phyloP scores from a whole-genome alignment of 169 alveolate species.

The Plasmodium fragile region DNA sequence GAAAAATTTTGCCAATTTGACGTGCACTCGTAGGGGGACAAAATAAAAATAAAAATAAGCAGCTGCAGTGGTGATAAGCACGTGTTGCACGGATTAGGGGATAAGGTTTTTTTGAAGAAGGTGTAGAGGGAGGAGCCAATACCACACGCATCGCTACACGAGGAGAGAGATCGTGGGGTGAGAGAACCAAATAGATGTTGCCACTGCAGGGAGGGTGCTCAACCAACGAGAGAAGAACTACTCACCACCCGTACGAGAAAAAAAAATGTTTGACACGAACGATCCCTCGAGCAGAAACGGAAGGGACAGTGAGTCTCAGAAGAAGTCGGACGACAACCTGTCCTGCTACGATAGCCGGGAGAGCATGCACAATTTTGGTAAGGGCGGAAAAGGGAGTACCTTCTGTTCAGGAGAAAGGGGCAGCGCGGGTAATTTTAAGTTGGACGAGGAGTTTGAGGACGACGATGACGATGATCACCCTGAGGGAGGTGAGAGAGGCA shows the following conservation, averaged over 20 bases:
- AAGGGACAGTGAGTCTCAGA: constrained; percentile 16
- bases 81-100: background rate
- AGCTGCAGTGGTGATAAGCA: background rate
- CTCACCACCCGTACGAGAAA: background rate
- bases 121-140: background rate
- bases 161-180: background rate
- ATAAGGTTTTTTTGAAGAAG: background rate
- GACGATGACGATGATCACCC: background rate
- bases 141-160: background rate
- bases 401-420: constrained; percentile 11
- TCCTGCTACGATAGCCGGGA: constrained; percentile 10
- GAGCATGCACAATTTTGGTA: constrained; percentile 14
- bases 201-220: background rate
- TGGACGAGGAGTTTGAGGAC: background rate
- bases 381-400: constrained; percentile 5
- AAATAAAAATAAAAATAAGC: background rate
- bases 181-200: background rate
- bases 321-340: constrained; percentile 30
- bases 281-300: constrained; percentile 4
- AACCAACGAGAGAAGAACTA: background rate
- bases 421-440: background rate
- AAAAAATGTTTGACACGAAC: constrained; percentile 27
- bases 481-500: too few species aligned
- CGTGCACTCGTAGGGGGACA: background rate
- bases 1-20: background rate